Percentiles rank a stretch among this genome's conserved stretches.
These are phyloP conservation scores for Vachellia pachyceras DNA, from an alignment of 306 rosid genomes.

Conservation along the genomic window DNA sequence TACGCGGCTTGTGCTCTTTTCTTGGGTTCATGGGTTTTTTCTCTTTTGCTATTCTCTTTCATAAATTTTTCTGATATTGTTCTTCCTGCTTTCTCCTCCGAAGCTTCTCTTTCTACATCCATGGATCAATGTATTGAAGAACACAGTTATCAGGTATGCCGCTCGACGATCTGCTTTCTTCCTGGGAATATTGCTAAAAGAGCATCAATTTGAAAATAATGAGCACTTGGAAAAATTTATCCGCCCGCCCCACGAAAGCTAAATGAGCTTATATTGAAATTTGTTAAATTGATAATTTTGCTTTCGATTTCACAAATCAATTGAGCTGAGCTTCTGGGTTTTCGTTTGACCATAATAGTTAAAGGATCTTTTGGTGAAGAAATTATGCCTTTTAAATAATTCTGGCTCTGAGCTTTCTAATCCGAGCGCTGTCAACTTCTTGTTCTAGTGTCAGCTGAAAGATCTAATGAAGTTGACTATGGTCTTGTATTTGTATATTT, in stretches of 20 bases:
- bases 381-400: background rate
- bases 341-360: conserved; percentile 20
- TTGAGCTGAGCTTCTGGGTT: background rate
- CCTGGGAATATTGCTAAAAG: background rate
- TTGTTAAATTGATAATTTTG: background rate
- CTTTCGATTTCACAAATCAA: conserved; percentile 30
- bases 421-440: conserved; percentile 29
- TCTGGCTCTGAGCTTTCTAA: conserved; percentile 35
- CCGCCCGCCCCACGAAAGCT: background rate
- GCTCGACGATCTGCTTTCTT: conserved; percentile 20
- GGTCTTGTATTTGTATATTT: conserved; percentile 13
- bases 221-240: background rate
- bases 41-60: background rate
- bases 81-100: background rate
- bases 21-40: conserved; percentile 13
- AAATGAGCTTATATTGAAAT: background rate
- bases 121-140: background rate
- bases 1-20: conserved; percentile 20
- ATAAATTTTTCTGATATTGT: background rate
- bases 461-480: conserved; percentile 31
- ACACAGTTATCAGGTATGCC: background rate
- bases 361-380: conserved; percentile 38
- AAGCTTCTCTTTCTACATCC: background rate
- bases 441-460: conserved; percentile 11
- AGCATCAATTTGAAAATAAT: background rate